Percentiles rank a stretch among this genome's conserved stretches.
phyloP scores from a whole-genome alignment of 2,329 filamentous ascomycete genomes.

The Botryotinia calthae region DNA sequence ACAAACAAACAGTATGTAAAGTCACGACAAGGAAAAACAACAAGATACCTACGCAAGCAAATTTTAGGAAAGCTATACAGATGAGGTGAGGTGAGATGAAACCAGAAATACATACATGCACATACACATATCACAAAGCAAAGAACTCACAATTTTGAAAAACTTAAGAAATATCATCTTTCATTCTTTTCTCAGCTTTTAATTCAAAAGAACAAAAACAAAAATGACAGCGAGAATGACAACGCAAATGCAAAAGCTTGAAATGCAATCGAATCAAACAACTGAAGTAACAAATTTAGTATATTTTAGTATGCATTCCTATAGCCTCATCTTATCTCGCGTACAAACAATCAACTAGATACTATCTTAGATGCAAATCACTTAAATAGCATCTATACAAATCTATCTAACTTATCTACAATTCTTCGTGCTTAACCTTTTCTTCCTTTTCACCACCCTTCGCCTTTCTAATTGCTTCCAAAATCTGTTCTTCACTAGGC shows the following conservation, averaged over 20 bases:
- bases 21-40: neutral
- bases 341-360: neutral
- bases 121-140: neutral
- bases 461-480: conserved; percentile 52
- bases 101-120: neutral
- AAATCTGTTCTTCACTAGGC: conserved; percentile 49
- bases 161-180: too few relatives aligned
- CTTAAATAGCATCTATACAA: neutral
- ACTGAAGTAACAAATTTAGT: neutral
- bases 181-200: neutral
- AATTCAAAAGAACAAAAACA: neutral
- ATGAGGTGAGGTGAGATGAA: neutral
- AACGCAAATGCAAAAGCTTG: neutral
- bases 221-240: too few relatives aligned
- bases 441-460: conserved; percentile 20
- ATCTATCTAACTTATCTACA: conserved; percentile 24
- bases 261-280: neutral
- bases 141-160: neutral
- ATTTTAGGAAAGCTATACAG: neutral
- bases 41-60: neutral
- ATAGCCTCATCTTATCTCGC: neutral
- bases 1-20: neutral
- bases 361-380: neutral
- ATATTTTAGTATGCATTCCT: neutral
- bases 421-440: conserved; percentile 27